phyloP scores from a whole-genome alignment of 176 grass and related monocot species.

The Oryza glumipatula region DNA sequence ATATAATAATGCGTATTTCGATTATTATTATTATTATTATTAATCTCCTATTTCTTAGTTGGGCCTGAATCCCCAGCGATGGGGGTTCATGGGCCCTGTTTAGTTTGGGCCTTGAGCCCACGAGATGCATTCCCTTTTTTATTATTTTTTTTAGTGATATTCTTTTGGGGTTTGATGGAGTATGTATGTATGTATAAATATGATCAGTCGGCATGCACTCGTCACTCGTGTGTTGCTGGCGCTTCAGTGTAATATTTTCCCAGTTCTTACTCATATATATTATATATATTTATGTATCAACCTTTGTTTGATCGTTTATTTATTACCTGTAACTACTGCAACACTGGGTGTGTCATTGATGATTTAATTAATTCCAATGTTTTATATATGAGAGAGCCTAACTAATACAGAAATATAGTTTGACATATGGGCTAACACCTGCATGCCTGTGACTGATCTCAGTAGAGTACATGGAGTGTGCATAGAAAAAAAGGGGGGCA shows the following conservation, averaged over 20 bases:
- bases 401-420: neutral
- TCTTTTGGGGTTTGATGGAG: neutral
- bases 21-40: neutral
- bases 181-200: conserved; percentile 14
- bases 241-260: conserved; percentile 56
- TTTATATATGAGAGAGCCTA: neutral
- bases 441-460: too few species aligned
- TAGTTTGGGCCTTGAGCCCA: neutral
- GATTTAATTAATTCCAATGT: neutral
- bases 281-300: neutral
- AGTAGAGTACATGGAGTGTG: too few species aligned
- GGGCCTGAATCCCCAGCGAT: conserved; percentile 31
- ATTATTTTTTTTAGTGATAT: neutral
- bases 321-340: neutral
- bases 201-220: conserved; percentile 48
- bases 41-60: neutral
- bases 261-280: conserved; percentile 7
- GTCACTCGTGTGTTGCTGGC: conserved; percentile 43
- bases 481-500: too few species aligned
- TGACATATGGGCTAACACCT: too few species aligned
- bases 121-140: neutral
- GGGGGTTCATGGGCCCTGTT: conserved; percentile 34
- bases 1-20: conserved; percentile 28
- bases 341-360: neutral
- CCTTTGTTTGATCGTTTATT: neutral